These are phyloP conservation scores for Paraphaeosphaeria sporulosa DNA, from an alignment of 2,329 filamentous ascomycete species.

Conservation along the genomic window DNA sequence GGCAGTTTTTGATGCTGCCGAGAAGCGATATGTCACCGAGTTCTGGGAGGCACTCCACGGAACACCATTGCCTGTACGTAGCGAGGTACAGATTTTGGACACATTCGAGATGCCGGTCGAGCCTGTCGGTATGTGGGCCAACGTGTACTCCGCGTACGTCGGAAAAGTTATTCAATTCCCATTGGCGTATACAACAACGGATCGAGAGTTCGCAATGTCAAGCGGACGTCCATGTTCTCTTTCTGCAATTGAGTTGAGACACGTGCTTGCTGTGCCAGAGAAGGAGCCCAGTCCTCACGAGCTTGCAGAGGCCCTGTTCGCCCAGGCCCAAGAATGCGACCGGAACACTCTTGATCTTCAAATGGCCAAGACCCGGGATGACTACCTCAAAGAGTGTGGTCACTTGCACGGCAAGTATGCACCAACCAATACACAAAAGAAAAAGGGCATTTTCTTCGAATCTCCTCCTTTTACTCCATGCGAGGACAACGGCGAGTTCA, in stretches of 20 bases:
- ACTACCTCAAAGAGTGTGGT: constrained; percentile 3
- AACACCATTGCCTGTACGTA: neutral
- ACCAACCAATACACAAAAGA: neutral
- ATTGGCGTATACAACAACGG: neutral
- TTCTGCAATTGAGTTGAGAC: neutral
- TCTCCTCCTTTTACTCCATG: neutral
- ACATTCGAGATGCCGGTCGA: neutral
- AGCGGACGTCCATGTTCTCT: neutral
- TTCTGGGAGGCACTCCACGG: neutral
- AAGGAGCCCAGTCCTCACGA: neutral
- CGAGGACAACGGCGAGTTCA: neutral
- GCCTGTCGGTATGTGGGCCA: neutral
- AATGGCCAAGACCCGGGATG: constrained; percentile 1
- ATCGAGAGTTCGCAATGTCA: neutral
- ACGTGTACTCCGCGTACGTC: neutral
- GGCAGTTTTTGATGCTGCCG: neutral
- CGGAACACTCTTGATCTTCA: neutral
- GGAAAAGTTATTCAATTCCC: neutral
- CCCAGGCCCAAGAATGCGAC: neutral
- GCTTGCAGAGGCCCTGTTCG: constrained; percentile 2
- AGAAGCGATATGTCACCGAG: constrained; percentile 3
- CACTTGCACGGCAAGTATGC: neutral
- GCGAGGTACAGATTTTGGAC: neutral
- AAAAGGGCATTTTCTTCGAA: neutral
- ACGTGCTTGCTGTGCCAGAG: neutral